A percentile compares a stretch with the other conserved stretches of the same genome.
phyloP scores from a whole-genome alignment of 2,329 filamentous ascomycete species.

The Capronia epimyces region DNA sequence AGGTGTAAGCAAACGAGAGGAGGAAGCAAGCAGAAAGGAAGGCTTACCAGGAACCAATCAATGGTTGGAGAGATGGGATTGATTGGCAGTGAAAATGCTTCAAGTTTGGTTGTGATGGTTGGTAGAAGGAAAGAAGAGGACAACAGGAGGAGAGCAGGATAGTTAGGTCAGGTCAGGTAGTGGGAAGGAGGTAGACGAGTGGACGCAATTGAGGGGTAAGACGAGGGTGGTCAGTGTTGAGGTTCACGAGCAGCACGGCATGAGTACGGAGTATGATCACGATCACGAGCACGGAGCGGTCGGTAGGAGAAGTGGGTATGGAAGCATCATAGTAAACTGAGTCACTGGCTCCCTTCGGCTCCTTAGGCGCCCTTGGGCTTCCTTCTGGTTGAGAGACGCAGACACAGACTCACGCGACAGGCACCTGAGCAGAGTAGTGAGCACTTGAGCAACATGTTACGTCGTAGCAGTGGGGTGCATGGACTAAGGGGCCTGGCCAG shows the following conservation, averaged over 20 bases:
- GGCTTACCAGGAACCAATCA: conserved; percentile 20
- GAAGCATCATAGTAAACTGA: too few species aligned
- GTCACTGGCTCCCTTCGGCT: neutral
- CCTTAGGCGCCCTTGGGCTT: neutral
- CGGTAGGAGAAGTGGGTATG: too few species aligned
- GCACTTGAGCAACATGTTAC: neutral
- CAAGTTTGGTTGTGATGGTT: conserved; percentile 4
- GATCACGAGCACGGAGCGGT: neutral
- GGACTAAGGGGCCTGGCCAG: neutral
- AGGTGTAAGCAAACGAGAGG: neutral
- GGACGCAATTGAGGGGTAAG: conserved; percentile 23
- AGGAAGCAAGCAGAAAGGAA: conserved; percentile 2
- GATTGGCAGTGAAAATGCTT: conserved; percentile 8
- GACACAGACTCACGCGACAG: conserved; percentile 19
- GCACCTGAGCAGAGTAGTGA: conserved; percentile 3
- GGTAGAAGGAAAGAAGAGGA: neutral
- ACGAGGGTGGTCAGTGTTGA: neutral
- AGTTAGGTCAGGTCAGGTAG: neutral
- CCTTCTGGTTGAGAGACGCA: neutral
- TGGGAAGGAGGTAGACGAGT: neutral
- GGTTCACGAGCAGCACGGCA: neutral
- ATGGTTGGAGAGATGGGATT: conserved; percentile 7
- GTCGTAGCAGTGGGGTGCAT: neutral
- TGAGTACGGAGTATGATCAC: neutral
- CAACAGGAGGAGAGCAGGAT: neutral